Evolutionary conservation across 2,329 filamentous ascomycete genomes (phyloP), one percentile per base, ranked within the genome.

Genomic region (Cladosporium velox): DNA sequence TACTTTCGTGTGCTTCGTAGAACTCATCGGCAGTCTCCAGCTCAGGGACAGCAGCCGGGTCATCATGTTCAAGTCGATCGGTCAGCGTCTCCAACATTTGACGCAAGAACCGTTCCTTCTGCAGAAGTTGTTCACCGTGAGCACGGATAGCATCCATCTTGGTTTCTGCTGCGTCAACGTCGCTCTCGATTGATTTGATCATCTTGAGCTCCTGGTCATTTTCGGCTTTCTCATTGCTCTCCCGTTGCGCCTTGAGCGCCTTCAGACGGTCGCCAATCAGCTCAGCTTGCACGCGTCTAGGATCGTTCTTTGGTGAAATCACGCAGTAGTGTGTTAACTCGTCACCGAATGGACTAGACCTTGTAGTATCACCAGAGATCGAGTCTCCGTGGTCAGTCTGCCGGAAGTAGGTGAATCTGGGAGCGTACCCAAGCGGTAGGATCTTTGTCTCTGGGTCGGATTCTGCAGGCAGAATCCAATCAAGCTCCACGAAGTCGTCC

Each of bases 401-500:
- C 35, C 95, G 88, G 82, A 97, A 97, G 78, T 99, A 99, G 0
- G 95, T 98, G 74, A 99, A 91, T 1, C 95, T 88, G n/a, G 95
- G 96, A 24, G 94, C 92, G 73, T 90, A 98, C 0, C 91, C 93
- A 10, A 99, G 85, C 0, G 96, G 96, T 64, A 99, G 80, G 55
- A 99, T 99, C 77, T 95, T 93, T 0, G 94, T 98, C 71, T 96
- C 90, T 0, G 94, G 93, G 70, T 97, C 96, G 35, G 90, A 88
- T 74, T 96, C 92, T 15, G 92, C 90, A 0, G 94, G 94, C 28
- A 97, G 80, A 64, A 97, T 93, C 94, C 94, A 98, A 76, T 97
- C 96, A 26, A 99, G 82, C 77, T 99, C 95, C 34, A 99, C 93
- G 78, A 99, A 99, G 76, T 99, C 95, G 75, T 99, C 95, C 93